A percentile compares a stretch with the other conserved stretches of the same genome.
Conservation (phyloP, 116 monocot genomes). For the Zostera marina region DNA sequence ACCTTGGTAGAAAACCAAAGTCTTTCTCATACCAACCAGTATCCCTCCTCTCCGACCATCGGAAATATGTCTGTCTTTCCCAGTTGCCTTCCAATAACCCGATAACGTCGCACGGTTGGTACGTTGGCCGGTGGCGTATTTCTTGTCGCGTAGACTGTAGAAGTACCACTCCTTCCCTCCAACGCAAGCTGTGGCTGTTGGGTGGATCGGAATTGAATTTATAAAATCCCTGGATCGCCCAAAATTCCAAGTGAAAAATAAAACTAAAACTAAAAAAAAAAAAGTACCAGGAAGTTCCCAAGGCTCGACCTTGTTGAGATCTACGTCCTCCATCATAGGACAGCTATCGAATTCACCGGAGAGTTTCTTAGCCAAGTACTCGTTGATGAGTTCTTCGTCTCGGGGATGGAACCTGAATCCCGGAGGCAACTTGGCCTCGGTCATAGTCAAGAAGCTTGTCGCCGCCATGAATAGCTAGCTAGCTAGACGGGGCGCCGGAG, state of each 20-base stretch:
- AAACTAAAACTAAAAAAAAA: background rate
- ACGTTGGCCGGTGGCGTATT: slow-evolving; percentile 64
- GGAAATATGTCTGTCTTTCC: slow-evolving; percentile 39
- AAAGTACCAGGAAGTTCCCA: slow-evolving; percentile 90
- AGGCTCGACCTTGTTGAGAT: slow-evolving; percentile 91
- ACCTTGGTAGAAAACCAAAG: slow-evolving; percentile 76
- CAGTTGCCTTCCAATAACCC: slow-evolving; percentile 93
- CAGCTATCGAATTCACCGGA: slow-evolving; percentile 1
- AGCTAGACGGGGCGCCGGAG: too few relatives aligned
- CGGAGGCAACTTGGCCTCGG: slow-evolving; percentile 68
- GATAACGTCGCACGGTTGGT: slow-evolving; percentile 68
- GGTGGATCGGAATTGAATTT: too few relatives aligned
- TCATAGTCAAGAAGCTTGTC: slow-evolving; percentile 51
- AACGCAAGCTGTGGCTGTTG: slow-evolving; percentile 21
- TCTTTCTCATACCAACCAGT: slow-evolving; percentile 74
- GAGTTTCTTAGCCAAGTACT: slow-evolving; percentile 40
- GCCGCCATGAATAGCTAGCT: slow-evolving; percentile 6
- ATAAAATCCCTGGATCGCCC: too few relatives aligned
- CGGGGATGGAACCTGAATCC: slow-evolving; percentile 90
- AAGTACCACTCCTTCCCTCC: slow-evolving; percentile 71
- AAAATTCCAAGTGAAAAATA: background rate
- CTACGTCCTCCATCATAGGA: slow-evolving; percentile 54
- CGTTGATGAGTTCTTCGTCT: slow-evolving; percentile 79
- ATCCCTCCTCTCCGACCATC: slow-evolving; percentile 19
- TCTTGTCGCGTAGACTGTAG: slow-evolving; percentile 47